Conservation (phyloP, 306 rosid species). For the Bauhinia variegata region DNA sequence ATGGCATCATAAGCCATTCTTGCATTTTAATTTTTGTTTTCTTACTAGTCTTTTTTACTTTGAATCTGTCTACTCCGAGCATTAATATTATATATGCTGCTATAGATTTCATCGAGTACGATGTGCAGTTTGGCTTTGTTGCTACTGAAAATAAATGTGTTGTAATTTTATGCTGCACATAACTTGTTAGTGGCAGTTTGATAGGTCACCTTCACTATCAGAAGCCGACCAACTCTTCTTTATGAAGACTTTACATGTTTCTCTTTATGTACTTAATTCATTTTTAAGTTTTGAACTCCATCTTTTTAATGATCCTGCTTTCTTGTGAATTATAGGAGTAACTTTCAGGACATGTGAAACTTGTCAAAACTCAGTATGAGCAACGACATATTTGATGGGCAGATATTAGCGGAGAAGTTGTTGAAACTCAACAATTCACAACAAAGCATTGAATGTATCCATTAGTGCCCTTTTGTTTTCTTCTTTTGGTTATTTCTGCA, state of each 20-base stretch:
- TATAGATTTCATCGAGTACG: no score
- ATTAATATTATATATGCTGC: no score
- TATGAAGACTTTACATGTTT: conserved; percentile 10
- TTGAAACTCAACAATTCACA: conserved; percentile 85
- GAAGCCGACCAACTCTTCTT: conserved; percentile 24
- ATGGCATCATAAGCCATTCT: no score
- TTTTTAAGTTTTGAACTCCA: conserved; percentile 1
- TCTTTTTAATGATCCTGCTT: conserved; percentile 2
- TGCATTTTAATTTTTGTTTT: no score
- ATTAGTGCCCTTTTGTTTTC: neutral
- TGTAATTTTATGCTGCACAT: neutral
- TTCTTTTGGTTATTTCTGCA: conserved; percentile 31
- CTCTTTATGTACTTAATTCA: conserved; percentile 29
- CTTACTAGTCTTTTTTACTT: no score
- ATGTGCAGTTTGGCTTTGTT: no score
- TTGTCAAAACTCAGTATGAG: conserved; percentile 57
- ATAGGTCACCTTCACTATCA: conserved; percentile 1
- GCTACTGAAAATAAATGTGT: no score
- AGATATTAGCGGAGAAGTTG: conserved; percentile 69
- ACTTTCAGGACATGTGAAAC: conserved; percentile 49
- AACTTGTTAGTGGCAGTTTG: conserved; percentile 1
- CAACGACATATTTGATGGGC: conserved; percentile 62
- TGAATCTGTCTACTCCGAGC: no score
- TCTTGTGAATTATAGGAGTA: conserved; percentile 34
- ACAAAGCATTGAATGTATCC: conserved; percentile 96